phyloP scores from a whole-genome alignment of 345 rosid genomes.

The Eucalyptus rudis region DNA sequence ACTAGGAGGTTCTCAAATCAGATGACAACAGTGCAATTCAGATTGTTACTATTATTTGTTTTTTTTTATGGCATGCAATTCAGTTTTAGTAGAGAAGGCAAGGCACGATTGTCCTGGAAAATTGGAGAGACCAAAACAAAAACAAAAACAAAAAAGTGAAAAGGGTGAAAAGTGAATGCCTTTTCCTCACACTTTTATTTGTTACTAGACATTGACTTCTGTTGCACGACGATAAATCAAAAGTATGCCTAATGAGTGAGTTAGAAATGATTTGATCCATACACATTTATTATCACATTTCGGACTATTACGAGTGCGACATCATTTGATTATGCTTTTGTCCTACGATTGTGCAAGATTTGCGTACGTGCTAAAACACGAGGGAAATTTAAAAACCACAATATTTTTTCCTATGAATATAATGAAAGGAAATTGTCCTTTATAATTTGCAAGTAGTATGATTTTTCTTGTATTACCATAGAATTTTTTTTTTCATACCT shows the following conservation, averaged over 20 bases:
- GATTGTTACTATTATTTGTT: not conserved
- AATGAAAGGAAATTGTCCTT: not conserved
- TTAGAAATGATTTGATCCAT: not conserved
- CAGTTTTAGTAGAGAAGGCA: not conserved
- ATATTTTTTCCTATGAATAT: not conserved
- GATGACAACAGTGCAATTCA: not conserved
- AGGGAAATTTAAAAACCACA: not conserved
- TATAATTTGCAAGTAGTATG: not conserved
- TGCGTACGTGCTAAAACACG: not conserved
- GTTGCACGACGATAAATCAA: accelerated
- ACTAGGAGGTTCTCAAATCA: not conserved
- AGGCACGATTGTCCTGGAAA: not conserved
- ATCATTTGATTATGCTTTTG: not conserved
- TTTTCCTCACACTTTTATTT: not conserved
- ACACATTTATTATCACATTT: not conserved
- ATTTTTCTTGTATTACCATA: not conserved
- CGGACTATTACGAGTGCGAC: accelerated
- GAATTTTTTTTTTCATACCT: not conserved
- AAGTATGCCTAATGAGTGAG: not conserved
- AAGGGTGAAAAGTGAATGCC: not conserved
- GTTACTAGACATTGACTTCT: not conserved
- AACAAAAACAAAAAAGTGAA: not conserved
- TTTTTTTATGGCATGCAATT: not conserved
- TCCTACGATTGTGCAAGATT: not conserved
- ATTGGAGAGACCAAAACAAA: not conserved